A percentile compares a stretch with the other conserved stretches of the same genome.
phyloP scores from a whole-genome alignment of 2,329 filamentous ascomycete genomes.

The Kalmusia sp. region DNA sequence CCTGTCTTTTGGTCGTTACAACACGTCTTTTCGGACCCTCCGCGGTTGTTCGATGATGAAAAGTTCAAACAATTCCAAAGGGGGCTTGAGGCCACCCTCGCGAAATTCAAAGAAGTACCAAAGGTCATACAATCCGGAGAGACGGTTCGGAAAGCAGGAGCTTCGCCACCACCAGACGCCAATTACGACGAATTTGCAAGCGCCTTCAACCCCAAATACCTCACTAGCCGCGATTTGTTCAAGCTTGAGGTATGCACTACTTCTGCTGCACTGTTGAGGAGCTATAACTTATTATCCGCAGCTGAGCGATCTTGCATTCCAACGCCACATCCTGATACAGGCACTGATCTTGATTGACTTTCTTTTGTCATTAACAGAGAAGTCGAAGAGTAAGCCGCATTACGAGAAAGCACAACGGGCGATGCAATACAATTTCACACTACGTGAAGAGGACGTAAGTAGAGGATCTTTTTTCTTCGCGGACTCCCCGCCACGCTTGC shows the following conservation, averaged over 20 bases:
- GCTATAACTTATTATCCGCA: slow-evolving; percentile 49
- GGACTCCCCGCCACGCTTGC: slow-evolving; percentile 21
- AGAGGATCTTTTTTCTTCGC: slow-evolving; percentile 20
- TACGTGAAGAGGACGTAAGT: slow-evolving; percentile 83
- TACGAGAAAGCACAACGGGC: slow-evolving; percentile 80
- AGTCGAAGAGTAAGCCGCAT: slow-evolving; percentile 79
- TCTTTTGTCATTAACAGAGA: slow-evolving; percentile 84
- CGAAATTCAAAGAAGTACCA: slow-evolving; percentile 76
- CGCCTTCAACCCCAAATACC: slow-evolving; percentile 95
- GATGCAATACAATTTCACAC: slow-evolving; percentile 78
- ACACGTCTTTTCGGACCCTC: slow-evolving; percentile 88
- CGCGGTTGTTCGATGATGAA: slow-evolving; percentile 74
- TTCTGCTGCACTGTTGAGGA: slow-evolving; percentile 20
- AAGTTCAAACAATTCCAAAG: slow-evolving; percentile 72
- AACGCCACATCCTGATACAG: slow-evolving; percentile 93
- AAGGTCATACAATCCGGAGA: slow-evolving; percentile 72
- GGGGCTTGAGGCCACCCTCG: slow-evolving; percentile 67
- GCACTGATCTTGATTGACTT: slow-evolving; percentile 95
- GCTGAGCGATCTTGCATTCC: slow-evolving; percentile 93
- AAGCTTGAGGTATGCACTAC: slow-evolving; percentile 76
- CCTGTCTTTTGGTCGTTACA: slow-evolving; percentile 95
- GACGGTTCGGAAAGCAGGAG: slow-evolving; percentile 66
- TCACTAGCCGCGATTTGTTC: slow-evolving; percentile 97
- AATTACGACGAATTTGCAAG: slow-evolving; percentile 70
- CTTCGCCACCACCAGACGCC: slow-evolving; percentile 68